Evolutionary conservation across 2,329 filamentous ascomycete species (phyloP), one percentile per base, ranked within the genome.

Genomic region (Zasmidium citrigriseum): DNA sequence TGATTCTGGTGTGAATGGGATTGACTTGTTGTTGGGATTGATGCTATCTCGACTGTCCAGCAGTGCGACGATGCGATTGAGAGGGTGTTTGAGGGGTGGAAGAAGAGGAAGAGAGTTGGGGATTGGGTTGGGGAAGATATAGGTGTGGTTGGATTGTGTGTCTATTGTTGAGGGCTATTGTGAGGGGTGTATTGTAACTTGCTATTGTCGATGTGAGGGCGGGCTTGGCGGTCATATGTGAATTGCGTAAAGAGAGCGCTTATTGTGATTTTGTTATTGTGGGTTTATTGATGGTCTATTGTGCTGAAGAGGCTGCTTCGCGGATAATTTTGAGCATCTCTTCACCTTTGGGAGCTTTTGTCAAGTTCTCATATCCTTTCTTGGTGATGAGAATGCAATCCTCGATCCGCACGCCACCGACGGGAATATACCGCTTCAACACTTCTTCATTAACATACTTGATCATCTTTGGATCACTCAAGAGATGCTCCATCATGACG

Each of bases 321-420:
- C 63, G 60, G 44, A 71, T 70, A 14, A 68, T 50, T 14, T 65
- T 46, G 38, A 72, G 56, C 69, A 73, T 72, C 45, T 66, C 65
- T 20, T 69, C 67, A 25, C 71, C 82, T 80, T 71, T 92, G 76
- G 68, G 92, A 77, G 68, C 91, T 87, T 50, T 87, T 80, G 92
- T 96, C 71, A 98, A 70, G 70, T 96, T 96, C 75, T 96, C 92
- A 68, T 86, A 86, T 0, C 93, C 92, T 16, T 84, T 78, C 59
- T 88, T 80, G 0, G 89, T 96, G 55, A 98, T 86, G 23, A 96
- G 79, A 38, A 98, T 84, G 71, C 93, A 90, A 70, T 98, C 78
- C 77, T 99, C 93, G 60, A 98, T 96, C 51, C 93, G 84, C 24
- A 96, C 91, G 34, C 93, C 93, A 11, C 93, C 93, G 1, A 98